Conservation (phyloP, 768 basidiomycete species). For the Coprinopsis strossmayeri region DNA sequence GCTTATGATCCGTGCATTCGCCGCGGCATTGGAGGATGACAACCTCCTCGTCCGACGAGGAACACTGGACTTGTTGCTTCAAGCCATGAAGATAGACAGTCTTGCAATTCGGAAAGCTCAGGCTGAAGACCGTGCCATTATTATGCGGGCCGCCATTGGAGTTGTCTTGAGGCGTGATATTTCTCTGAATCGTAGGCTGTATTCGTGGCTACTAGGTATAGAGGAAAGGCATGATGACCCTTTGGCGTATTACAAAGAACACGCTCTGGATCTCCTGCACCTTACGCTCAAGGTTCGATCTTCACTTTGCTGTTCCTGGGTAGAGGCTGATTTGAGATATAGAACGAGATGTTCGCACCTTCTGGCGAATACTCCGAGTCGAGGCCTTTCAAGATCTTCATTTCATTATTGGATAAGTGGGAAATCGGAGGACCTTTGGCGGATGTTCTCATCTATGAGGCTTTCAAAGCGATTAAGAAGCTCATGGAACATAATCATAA, state of each 20-base stretch:
- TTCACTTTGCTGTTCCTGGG: too few species aligned
- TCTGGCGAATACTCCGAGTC: slow-evolving; percentile 71
- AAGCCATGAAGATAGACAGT: slow-evolving; percentile 70
- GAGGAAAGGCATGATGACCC: slow-evolving; percentile 76
- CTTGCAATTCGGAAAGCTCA: slow-evolving; percentile 62
- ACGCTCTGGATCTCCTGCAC: slow-evolving; percentile 69
- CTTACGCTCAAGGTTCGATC: slow-evolving; percentile 57
- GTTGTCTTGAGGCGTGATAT: slow-evolving; percentile 92
- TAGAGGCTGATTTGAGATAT: too few species aligned
- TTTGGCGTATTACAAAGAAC: slow-evolving; percentile 55
- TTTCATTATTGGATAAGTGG: slow-evolving; percentile 94
- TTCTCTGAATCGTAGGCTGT: slow-evolving; percentile 87
- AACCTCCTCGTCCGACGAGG: slow-evolving; percentile 85
- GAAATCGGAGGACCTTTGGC: slow-evolving; percentile 85
- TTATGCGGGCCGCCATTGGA: slow-evolving; percentile 80
- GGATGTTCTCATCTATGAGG: slow-evolving; percentile 70
- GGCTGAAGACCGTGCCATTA: slow-evolving; percentile 66
- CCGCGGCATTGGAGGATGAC: slow-evolving; percentile 88
- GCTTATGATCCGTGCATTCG: slow-evolving; percentile 89
- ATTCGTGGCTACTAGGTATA: slow-evolving; percentile 86
- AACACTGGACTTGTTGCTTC: slow-evolving; percentile 77
- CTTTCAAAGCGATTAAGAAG: slow-evolving; percentile 64
- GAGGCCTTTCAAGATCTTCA: slow-evolving; percentile 92
- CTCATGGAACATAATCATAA: slow-evolving; percentile 45
- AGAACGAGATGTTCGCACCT: slow-evolving; percentile 75